A percentile compares a stretch with the other conserved stretches of the same genome.
These are phyloP conservation scores for Thecaphora thlaspeos DNA, from an alignment of 1,284 basidiomycete species.

Conservation along the genomic window DNA sequence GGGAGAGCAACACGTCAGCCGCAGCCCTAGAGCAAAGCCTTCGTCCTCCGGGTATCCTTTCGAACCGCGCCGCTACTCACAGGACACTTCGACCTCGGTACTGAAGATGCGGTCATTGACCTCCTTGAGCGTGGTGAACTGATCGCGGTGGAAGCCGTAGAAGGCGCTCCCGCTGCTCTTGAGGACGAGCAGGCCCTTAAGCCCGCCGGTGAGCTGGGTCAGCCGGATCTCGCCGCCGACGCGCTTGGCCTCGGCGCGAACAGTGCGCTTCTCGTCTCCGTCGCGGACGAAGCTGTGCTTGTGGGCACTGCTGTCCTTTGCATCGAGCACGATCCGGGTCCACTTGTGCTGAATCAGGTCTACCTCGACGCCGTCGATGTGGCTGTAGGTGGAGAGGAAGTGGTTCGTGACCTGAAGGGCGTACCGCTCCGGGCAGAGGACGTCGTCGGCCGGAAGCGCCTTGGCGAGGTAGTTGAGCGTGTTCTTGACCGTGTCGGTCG, in stretches of 20 bases:
- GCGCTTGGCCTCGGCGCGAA: slow-evolving; percentile 65
- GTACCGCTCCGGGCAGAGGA: slow-evolving; percentile 71
- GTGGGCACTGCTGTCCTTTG: slow-evolving; percentile 63
- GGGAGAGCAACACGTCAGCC: too few relatives aligned
- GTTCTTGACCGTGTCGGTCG: slow-evolving; percentile 73
- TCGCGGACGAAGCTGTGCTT: slow-evolving; percentile 81
- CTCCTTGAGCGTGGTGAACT: slow-evolving; percentile 74
- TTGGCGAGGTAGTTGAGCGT: slow-evolving; percentile 67
- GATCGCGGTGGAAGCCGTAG: slow-evolving; percentile 76
- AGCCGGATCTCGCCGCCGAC: slow-evolving; percentile 59
- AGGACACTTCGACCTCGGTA: slow-evolving; percentile 51
- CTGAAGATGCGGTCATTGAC: slow-evolving; percentile 54
- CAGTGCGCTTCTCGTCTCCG: slow-evolving; percentile 80
- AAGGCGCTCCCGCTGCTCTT: slow-evolving; percentile 88
- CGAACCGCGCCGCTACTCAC: slow-evolving; percentile 5
- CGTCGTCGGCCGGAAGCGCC: slow-evolving; percentile 23
- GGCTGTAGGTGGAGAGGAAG: slow-evolving; percentile 78
- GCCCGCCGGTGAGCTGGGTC: slow-evolving; percentile 32
- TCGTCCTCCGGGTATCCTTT: too few relatives aligned
- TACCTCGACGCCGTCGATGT: slow-evolving; percentile 70
- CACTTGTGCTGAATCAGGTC: slow-evolving; percentile 80
- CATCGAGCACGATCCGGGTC: slow-evolving; percentile 70
- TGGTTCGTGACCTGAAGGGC: slow-evolving; percentile 82
- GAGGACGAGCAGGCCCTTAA: slow-evolving; percentile 65
- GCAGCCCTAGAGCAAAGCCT: too few relatives aligned